Evolutionary conservation across 306 rosid genomes (phyloP).

Genomic region (Argentina anserina): DNA sequence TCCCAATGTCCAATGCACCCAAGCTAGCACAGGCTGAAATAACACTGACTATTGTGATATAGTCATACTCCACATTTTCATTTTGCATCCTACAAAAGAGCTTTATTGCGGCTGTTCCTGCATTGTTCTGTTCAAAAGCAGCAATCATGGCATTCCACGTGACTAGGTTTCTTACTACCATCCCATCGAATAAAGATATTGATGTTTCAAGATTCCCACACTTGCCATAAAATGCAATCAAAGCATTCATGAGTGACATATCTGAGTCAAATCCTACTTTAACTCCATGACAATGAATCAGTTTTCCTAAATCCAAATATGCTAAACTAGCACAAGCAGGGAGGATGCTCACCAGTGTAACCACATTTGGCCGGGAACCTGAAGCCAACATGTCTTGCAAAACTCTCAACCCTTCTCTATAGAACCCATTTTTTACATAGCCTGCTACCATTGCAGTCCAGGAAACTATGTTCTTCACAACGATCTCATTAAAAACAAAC

Average conservation of each 20-base stretch:
- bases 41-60: constrained; percentile 11
- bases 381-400: constrained; percentile 27
- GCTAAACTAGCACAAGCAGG: constrained; percentile 29
- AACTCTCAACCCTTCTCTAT: constrained; percentile 27
- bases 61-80: constrained; percentile 12
- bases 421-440: constrained; percentile 28
- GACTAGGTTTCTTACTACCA: constrained; percentile 5
- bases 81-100: constrained; percentile 2
- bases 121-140: constrained; percentile 10
- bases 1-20: constrained; percentile 11
- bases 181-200: constrained; percentile 5
- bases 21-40: constrained; percentile 13
- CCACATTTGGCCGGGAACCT: constrained; percentile 29
- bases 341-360: constrained; percentile 27
- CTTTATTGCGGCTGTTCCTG: background rate
- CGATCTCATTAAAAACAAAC: constrained; percentile 15
- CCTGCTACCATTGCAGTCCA: constrained; percentile 41
- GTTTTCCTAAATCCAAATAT: constrained; percentile 21
- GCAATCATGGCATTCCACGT: constrained; percentile 12
- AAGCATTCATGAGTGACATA: constrained; percentile 17
- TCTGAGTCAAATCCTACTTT: constrained; percentile 17
- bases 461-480: constrained; percentile 22
- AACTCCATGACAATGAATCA: constrained; percentile 21
- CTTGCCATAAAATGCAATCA: constrained; percentile 27
- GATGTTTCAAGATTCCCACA: constrained; percentile 18